Percentiles rank a stretch among this genome's conserved stretches.
Conservation (phyloP, 805 yeast species). For the Metschnikowia hibisci region DNA sequence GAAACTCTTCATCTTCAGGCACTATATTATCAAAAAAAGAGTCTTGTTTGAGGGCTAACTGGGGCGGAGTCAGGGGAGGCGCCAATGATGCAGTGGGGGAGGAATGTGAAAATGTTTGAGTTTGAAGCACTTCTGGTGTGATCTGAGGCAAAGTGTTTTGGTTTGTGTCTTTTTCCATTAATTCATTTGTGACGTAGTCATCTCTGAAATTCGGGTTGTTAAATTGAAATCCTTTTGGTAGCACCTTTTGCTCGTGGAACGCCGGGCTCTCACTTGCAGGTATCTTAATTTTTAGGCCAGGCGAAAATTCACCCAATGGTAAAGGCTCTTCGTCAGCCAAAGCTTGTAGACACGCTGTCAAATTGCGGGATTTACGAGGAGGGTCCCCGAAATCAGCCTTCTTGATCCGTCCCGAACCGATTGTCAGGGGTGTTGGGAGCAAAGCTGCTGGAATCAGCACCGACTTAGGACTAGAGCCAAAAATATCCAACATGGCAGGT, state of each 20-base stretch:
- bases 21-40: constrained; percentile 10
- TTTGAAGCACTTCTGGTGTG: too few species aligned
- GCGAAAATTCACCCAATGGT: not conserved
- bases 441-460: not conserved
- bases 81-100: too few species aligned
- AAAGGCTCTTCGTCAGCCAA: not conserved
- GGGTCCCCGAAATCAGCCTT: not conserved
- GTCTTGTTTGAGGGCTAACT: constrained; percentile 11
- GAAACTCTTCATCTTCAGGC: constrained; percentile 6
- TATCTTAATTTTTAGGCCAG: not conserved
- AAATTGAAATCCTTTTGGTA: too few species aligned
- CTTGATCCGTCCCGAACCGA: constrained; percentile 14
- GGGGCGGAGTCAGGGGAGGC: constrained; percentile 6
- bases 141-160: too few species aligned
- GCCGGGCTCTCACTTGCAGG: not conserved
- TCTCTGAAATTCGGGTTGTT: too few species aligned
- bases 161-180: too few species aligned
- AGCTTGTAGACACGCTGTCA: constrained; percentile 5
- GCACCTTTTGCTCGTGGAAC: too few species aligned
- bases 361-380: not conserved
- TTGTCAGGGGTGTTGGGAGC: constrained; percentile 19
- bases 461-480: not conserved
- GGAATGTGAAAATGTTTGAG: too few species aligned
- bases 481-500: not conserved
- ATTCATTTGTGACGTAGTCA: too few species aligned